These are phyloP conservation scores for Trifolium dubium DNA, from an alignment of 306 rosid genomes.

Conservation along the genomic window DNA sequence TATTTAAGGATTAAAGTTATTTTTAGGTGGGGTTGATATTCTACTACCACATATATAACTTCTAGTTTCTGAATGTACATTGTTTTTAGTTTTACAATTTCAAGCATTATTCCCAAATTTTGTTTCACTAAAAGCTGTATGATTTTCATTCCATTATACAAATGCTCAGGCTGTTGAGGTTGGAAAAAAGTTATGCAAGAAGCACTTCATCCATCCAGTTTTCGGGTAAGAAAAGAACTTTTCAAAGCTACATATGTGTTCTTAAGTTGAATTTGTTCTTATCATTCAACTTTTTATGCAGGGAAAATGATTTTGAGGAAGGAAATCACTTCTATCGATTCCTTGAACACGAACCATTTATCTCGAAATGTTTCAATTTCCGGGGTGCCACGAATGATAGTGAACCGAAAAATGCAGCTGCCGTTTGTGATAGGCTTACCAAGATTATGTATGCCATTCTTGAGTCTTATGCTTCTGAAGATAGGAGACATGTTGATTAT, in stretches of 20 bases:
- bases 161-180: slow-evolving; percentile 76
- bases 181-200: slow-evolving; percentile 74
- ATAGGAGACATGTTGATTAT: slow-evolving; percentile 70
- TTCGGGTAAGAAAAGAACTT: slow-evolving; percentile 69
- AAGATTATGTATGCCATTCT: slow-evolving; percentile 89
- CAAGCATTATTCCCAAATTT: background rate
- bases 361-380: slow-evolving; percentile 76
- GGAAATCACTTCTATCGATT: slow-evolving; percentile 85
- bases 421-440: slow-evolving; percentile 65
- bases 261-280: slow-evolving; percentile 22
- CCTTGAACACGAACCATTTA: slow-evolving; percentile 84
- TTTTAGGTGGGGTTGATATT: background rate
- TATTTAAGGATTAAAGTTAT: no score
- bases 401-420: slow-evolving; percentile 71
- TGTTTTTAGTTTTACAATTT: slow-evolving; percentile 1
- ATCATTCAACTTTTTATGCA: slow-evolving; percentile 40
- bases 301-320: slow-evolving; percentile 82
- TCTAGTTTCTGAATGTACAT: background rate
- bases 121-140: slow-evolving; percentile 19
- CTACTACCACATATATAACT: background rate
- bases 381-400: slow-evolving; percentile 63
- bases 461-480: slow-evolving; percentile 88
- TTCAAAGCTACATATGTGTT: background rate
- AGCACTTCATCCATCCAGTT: slow-evolving; percentile 82
- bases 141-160: slow-evolving; percentile 29